Percentiles rank a stretch among this genome's conserved stretches.
Conservation (phyloP, 192 early-diverging fungal species). For the Coemansia brasiliensis region DNA sequence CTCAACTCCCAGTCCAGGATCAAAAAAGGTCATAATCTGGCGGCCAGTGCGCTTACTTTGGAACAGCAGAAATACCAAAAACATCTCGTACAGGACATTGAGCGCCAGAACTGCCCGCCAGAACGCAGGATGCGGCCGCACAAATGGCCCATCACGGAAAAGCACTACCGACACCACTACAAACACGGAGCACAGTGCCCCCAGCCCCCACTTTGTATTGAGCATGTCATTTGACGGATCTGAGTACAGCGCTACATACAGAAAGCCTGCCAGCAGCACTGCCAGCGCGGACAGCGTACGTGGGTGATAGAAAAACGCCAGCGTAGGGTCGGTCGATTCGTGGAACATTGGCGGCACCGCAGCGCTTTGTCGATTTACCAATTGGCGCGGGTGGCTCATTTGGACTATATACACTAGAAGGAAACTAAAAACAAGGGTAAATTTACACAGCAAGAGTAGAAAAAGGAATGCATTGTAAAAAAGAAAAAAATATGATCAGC, state of each 20-base stretch:
- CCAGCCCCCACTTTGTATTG: constrained; percentile 51
- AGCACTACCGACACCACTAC: constrained; percentile 83
- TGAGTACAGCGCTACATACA: constrained; percentile 47
- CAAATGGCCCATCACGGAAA: constrained; percentile 92
- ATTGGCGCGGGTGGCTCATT: too few species aligned
- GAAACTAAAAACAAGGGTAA: too few species aligned
- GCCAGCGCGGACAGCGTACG: constrained; percentile 46
- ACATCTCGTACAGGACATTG: constrained; percentile 85
- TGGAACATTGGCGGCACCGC: constrained; percentile 41
- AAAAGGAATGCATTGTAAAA: not conserved
- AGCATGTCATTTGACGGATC: constrained; percentile 52
- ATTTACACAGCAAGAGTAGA: too few species aligned
- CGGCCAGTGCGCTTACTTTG: constrained; percentile 89
- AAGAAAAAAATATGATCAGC: too few species aligned
- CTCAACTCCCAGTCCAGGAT: constrained; percentile 73
- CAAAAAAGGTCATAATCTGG: constrained; percentile 74
- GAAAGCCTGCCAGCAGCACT: constrained; percentile 41
- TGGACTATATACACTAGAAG: too few species aligned
- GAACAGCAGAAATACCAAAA: constrained; percentile 88
- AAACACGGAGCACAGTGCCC: constrained; percentile 60
- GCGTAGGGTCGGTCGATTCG: constrained; percentile 49
- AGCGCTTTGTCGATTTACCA: too few species aligned
- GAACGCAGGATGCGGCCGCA: constrained; percentile 89
- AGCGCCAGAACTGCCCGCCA: constrained; percentile 87
- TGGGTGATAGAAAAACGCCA: constrained; percentile 53